Evolutionary conservation across 257 asterid genomes (phyloP).

Genomic region (Leonotis leonurus): DNA sequence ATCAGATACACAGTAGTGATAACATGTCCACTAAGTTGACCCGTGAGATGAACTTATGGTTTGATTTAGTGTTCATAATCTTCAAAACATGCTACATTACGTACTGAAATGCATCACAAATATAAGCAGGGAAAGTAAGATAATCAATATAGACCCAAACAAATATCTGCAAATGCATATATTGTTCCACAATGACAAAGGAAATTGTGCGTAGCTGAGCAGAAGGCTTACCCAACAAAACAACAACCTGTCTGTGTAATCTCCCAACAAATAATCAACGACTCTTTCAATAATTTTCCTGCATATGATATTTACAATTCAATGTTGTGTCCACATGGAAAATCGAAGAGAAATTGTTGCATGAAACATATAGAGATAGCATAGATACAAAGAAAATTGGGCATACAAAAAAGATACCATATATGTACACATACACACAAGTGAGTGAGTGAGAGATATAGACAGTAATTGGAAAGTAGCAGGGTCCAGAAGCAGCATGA

Average conservation of each 20-base stretch:
- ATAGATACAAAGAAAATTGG: not conserved
- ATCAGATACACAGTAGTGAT: not conserved
- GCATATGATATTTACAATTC: slow-evolving; percentile 19
- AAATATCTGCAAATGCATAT: not conserved
- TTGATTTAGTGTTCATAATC: not conserved
- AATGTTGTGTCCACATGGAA: not conserved
- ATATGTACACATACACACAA: too few relatives aligned
- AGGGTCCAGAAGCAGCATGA: not conserved
- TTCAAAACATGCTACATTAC: not conserved
- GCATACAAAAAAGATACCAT: too few relatives aligned
- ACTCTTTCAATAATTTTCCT: slow-evolving; percentile 51
- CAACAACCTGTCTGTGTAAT: slow-evolving; percentile 38
- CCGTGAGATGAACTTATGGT: not conserved
- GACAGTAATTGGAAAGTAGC: not conserved
- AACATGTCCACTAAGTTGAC: not conserved
- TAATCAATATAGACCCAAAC: not conserved
- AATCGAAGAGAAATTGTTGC: not conserved
- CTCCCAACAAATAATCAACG: slow-evolving; percentile 65
- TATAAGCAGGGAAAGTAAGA: not conserved
- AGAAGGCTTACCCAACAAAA: slow-evolving; percentile 78
- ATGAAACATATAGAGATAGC: not conserved
- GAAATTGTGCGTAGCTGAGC: not conserved
- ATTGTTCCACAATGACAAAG: not conserved
- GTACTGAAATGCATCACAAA: not conserved
- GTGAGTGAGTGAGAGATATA: not conserved